These are phyloP conservation scores for Komagataella pseudopastoris DNA, from an alignment of 805 yeast genomes.

Conservation along the genomic window DNA sequence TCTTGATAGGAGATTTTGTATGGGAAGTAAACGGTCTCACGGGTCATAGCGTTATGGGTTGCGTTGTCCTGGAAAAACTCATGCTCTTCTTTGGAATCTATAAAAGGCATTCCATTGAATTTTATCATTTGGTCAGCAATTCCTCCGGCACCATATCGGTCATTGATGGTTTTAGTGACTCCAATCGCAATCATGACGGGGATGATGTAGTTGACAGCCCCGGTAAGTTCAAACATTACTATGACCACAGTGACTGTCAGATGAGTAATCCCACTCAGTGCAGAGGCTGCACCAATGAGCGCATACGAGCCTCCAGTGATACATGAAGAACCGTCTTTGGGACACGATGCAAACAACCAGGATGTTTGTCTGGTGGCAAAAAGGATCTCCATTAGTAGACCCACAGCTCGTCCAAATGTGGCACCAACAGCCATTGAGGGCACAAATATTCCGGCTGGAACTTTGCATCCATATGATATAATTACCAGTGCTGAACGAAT, in stretches of 20 bases:
- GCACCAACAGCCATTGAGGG: constrained; percentile 98
- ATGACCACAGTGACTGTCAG: constrained; percentile 87
- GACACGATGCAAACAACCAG: constrained; percentile 21
- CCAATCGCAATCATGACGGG: constrained; percentile 97
- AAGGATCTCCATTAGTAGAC: constrained; percentile 49
- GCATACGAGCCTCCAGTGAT: constrained; percentile 94
- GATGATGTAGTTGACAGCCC: constrained; percentile 80
- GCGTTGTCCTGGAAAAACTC: constrained; percentile 27
- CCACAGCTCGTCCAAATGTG: constrained; percentile 79
- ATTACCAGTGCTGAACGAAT: constrained; percentile 62
- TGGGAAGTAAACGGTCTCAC: constrained; percentile 23
- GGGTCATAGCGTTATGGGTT: constrained; percentile 53
- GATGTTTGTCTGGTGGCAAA: constrained; percentile 24
- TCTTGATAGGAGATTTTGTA: constrained; percentile 18
- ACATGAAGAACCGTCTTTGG: constrained; percentile 27
- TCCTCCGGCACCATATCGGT: constrained; percentile 66
- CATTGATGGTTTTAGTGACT: constrained; percentile 68
- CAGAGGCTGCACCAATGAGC: constrained; percentile 91
- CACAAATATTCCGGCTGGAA: constrained; percentile 96
- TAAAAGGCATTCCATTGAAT: constrained; percentile 77
- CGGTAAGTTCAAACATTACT: constrained; percentile 92
- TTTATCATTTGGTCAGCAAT: constrained; percentile 92
- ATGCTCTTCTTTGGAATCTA: constrained; percentile 61
- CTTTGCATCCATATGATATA: constrained; percentile 82
- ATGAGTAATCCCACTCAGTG: constrained; percentile 88